Percentiles rank a stretch among this genome's conserved stretches.
These are phyloP conservation scores for Wickerhamomyces queroliae DNA, from an alignment of 805 yeast genomes.

Conservation along the genomic window DNA sequence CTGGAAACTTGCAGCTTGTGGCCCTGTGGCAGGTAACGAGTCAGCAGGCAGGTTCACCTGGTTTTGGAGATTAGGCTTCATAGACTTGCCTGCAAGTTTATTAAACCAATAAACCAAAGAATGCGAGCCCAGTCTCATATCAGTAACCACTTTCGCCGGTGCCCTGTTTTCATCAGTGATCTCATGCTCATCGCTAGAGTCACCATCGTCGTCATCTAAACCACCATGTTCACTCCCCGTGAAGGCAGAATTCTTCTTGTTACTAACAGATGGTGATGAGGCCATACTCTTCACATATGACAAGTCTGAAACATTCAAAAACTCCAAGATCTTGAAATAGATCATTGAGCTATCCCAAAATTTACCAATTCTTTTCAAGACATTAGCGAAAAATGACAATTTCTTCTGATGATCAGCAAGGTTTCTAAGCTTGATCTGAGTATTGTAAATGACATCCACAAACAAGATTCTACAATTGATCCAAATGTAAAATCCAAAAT, in stretches of 20 bases:
- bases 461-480: slow-evolving; percentile 27
- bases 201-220: slow-evolving; percentile 17
- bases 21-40: too few relatives aligned
- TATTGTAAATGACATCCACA: slow-evolving; percentile 19
- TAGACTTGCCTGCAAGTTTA: slow-evolving; percentile 15
- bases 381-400: slow-evolving; percentile 10
- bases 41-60: too few relatives aligned
- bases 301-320: slow-evolving; percentile 20
- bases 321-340: slow-evolving; percentile 22
- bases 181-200: slow-evolving; percentile 12
- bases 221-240: neutral
- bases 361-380: slow-evolving; percentile 18
- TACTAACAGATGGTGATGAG: neutral
- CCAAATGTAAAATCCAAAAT: slow-evolving; percentile 28
- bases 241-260: neutral
- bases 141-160: slow-evolving; percentile 31
- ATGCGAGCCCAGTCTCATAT: slow-evolving; percentile 27
- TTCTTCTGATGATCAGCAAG: slow-evolving; percentile 8
- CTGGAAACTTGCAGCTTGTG: too few relatives aligned
- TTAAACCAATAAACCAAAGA: slow-evolving; percentile 24
- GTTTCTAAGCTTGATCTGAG: slow-evolving; percentile 1
- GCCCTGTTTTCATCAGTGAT: slow-evolving; percentile 22
- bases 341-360: slow-evolving; percentile 25
- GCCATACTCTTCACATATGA: slow-evolving; percentile 8
- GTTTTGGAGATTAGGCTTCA: neutral